These are phyloP conservation scores for Elymus sibiricus DNA, from an alignment of 176 grass and related monocot species.

Conservation along the genomic window DNA sequence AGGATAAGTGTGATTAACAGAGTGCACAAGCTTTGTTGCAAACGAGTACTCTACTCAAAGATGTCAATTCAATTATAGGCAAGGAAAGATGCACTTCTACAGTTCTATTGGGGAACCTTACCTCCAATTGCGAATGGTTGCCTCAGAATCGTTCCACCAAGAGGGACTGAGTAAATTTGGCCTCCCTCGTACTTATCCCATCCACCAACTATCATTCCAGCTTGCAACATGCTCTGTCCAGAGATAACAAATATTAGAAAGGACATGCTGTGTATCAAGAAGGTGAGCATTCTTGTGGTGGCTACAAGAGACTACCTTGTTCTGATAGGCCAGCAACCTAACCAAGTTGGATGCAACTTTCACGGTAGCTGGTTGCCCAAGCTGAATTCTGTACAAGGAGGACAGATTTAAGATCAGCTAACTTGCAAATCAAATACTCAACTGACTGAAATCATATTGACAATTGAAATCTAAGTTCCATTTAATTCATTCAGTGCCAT, in stretches of 20 bases:
- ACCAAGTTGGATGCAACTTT: slow-evolving; percentile 94
- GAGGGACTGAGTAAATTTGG: slow-evolving; percentile 90
- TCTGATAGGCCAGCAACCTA: slow-evolving; percentile 89
- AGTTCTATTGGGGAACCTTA: slow-evolving; percentile 8
- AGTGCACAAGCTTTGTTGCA: neutral
- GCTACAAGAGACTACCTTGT: slow-evolving; percentile 62
- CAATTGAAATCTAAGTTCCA: neutral
- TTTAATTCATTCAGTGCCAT: neutral
- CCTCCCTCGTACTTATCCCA: slow-evolving; percentile 98
- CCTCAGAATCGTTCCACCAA: slow-evolving; percentile 85
- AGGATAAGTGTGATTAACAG: neutral
- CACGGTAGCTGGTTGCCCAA: slow-evolving; percentile 87
- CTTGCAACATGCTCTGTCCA: slow-evolving; percentile 91
- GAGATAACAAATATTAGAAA: neutral
- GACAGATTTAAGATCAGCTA: slow-evolving; percentile 4
- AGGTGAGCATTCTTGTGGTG: neutral
- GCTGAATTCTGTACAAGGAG: slow-evolving; percentile 69
- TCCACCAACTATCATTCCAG: slow-evolving; percentile 91
- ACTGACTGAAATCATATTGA: neutral
- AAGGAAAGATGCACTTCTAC: neutral
- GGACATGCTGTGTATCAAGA: neutral
- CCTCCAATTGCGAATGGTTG: slow-evolving; percentile 97
- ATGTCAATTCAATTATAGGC: neutral
- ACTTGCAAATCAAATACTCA: slow-evolving; percentile 18
- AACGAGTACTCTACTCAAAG: neutral